phyloP scores from a whole-genome alignment of 2,329 filamentous ascomycete genomes.

The Ophiostoma ulmi region DNA sequence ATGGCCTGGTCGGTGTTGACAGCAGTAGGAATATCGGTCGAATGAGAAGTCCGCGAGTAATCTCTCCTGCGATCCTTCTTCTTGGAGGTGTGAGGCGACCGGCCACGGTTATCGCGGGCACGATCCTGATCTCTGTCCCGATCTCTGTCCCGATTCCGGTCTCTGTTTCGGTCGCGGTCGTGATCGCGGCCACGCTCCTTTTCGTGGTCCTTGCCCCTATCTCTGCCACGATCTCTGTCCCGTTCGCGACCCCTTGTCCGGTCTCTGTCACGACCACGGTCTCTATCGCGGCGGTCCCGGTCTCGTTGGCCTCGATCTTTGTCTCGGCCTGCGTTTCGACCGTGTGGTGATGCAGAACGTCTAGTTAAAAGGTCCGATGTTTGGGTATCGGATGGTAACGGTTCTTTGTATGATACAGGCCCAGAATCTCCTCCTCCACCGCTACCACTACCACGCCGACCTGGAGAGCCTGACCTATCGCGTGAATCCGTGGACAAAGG shows the following conservation, averaged over 20 bases:
- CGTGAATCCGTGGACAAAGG: background rate
- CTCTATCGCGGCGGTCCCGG: slow-evolving; percentile 12
- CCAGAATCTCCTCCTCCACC: background rate
- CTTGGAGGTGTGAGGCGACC: slow-evolving; percentile 18
- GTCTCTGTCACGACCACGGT: slow-evolving; percentile 17
- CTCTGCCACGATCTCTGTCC: slow-evolving; percentile 11
- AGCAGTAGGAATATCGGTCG: slow-evolving; percentile 34
- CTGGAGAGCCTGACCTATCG: background rate
- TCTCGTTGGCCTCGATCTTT: background rate
- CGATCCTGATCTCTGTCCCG: slow-evolving; percentile 12
- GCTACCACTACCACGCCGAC: background rate
- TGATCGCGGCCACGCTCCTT: slow-evolving; percentile 4
- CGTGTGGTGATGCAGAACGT: background rate
- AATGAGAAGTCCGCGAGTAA: slow-evolving; percentile 30
- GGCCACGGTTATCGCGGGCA: background rate
- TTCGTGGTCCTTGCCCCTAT: background rate
- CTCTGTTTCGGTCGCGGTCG: slow-evolving; percentile 11
- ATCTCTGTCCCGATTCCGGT: slow-evolving; percentile 2
- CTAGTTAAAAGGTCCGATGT: background rate
- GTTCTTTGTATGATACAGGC: background rate
- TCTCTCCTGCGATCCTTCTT: slow-evolving; percentile 35
- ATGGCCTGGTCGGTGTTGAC: slow-evolving; percentile 44
- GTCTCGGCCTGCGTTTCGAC: slow-evolving; percentile 20
- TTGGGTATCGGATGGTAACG: background rate
- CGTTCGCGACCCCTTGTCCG: slow-evolving; percentile 4